Base-by-base conservation (phyloP, 768 basidiomycete genomes). In the Lactifluus rugatus region DNA sequence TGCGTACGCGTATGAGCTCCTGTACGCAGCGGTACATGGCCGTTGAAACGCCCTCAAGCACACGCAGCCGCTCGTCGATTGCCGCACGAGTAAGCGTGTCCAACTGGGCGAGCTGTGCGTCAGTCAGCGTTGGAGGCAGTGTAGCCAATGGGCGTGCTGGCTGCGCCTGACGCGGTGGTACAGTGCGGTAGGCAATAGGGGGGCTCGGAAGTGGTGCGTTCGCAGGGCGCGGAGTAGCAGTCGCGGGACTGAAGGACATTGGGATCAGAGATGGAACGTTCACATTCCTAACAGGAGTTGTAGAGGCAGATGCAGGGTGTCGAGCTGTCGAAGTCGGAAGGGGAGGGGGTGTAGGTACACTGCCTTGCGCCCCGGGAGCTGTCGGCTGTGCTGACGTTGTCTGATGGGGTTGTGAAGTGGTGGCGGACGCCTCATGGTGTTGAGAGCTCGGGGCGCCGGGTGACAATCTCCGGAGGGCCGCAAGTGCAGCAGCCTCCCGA, bases 51-150 rank as follows among this genome's bases (percentile, higher is more conserved):
- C 82, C 79, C 70, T 92, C 85, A 37, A 97, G 72, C 39, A 91
- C 78, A 44, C 82, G 77, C 60, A 97, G 70, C 54, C 91, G 80
- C 65, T 93, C 90, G 63, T 93, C 89, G 49, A 96, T 87, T 6
- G 87, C 86, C 63, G 89, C 87, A 54, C 88, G 75, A 26, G 89
- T 90, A 39, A 85, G 67, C 26, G 65, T 72, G 62, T 92, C 88
- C 70, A 92, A 72, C 19, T 76, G 70, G 17, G 77, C 73, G 13
- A 93, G 74, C 64, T 91, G 87, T 41, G 80, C 79, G 16, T 82
- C 81, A 5, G 77, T 81, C 56, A 82, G 65, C 34, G 72, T 73
- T 10, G 75, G 68, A 21, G 82, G 81, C 31, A 81, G 68, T 19
- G 62, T 52, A 10, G 52, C 17, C 48, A 70, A 49, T 51, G 72